Evolutionary conservation across 164 flowering plant species (phyloP).

Genomic region (Piper betle): DNA sequence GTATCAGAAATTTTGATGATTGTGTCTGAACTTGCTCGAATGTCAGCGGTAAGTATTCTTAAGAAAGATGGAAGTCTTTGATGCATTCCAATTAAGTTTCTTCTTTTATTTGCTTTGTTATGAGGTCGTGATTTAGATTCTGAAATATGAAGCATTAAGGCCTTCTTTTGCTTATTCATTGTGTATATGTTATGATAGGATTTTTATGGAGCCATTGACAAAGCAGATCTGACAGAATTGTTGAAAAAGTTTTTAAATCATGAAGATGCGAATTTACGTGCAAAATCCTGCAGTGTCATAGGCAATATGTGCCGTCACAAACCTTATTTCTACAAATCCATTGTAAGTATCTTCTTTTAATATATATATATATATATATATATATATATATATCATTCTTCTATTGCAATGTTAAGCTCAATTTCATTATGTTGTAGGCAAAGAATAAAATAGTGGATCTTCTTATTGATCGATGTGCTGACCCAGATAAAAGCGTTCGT

Average conservation of each 20-base stretch:
- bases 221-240: constrained; percentile 47
- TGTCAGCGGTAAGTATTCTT: constrained; percentile 61
- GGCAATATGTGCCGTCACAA: constrained; percentile 99
- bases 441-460: constrained; percentile 42
- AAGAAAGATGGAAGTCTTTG: background rate
- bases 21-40: constrained; percentile 85
- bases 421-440: constrained; percentile 29
- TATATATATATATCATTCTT: background rate
- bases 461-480: constrained; percentile 82
- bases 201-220: constrained; percentile 61
- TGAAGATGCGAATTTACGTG: constrained; percentile 79
- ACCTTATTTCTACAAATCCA: constrained; percentile 52
- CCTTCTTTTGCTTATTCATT: background rate
- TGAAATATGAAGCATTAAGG: background rate
- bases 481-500: constrained; percentile 81
- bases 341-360: constrained; percentile 30
- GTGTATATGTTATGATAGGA: constrained; percentile 31
- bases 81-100: background rate
- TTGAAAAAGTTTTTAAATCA: constrained; percentile 56
- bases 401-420: background rate
- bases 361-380: too few species aligned
- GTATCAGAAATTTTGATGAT: constrained; percentile 69
- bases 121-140: background rate
- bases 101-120: background rate
- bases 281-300: constrained; percentile 90